Evolutionary conservation across 768 basidiomycete genomes (phyloP).

Genomic region (Gautieria morchelliformis): DNA sequence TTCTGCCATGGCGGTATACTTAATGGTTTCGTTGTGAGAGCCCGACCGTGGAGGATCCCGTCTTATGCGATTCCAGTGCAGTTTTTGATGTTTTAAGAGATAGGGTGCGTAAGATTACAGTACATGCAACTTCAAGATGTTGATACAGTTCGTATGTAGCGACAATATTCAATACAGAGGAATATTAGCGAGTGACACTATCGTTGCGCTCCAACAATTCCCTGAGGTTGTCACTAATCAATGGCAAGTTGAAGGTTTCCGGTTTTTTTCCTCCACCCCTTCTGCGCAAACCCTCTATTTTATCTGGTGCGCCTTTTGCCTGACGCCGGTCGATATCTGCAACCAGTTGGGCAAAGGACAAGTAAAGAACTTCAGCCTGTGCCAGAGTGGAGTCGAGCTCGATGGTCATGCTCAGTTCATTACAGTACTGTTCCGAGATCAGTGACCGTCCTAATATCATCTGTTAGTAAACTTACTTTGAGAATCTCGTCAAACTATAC

Average conservation of each 20-base stretch:
- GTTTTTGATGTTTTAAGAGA: too few relatives aligned
- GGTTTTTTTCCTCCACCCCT: slow-evolving; percentile 19
- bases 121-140: not conserved
- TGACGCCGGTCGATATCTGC: slow-evolving; percentile 80
- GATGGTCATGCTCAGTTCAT: slow-evolving; percentile 92
- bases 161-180: not conserved
- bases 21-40: too few relatives aligned
- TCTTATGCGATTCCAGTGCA: too few relatives aligned
- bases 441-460: not conserved
- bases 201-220: slow-evolving; percentile 35
- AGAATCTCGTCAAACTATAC: slow-evolving; percentile 71
- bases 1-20: too few relatives aligned
- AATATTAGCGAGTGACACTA: too few relatives aligned
- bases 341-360: slow-evolving; percentile 82
- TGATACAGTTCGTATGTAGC: not conserved
- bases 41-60: too few relatives aligned
- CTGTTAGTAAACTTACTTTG: slow-evolving; percentile 35
- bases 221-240: slow-evolving; percentile 53
- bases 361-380: slow-evolving; percentile 94
- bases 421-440: slow-evolving; percentile 57
- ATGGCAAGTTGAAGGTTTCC: slow-evolving; percentile 30
- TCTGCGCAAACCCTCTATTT: slow-evolving; percentile 23
- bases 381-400: slow-evolving; percentile 93
- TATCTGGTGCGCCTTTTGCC: slow-evolving; percentile 31
- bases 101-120: too few relatives aligned